Percentiles rank a stretch among this genome's conserved stretches.
These are phyloP conservation scores for Alternaria solani DNA, from an alignment of 2,329 filamentous ascomycete genomes.

Conservation along the genomic window DNA sequence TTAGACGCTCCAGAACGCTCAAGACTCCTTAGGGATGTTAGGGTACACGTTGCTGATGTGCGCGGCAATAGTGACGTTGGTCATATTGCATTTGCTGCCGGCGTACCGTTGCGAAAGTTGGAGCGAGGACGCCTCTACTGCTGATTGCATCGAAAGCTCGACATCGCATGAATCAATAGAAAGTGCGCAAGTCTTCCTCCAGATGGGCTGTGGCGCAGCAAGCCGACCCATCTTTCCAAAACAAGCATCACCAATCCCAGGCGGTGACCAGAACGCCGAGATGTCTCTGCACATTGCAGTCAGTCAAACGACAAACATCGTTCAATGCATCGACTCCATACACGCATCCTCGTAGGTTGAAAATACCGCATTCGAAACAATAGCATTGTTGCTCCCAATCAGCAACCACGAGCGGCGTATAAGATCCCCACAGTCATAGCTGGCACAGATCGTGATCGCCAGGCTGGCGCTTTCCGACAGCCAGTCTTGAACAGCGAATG, in stretches of 20 bases:
- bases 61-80: constrained; percentile 38
- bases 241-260: not conserved
- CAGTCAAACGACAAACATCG: not conserved
- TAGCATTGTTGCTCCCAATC: not conserved
- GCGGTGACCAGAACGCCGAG: not conserved
- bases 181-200: no score
- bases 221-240: not conserved
- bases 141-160: no score
- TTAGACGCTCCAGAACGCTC: constrained; percentile 47
- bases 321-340: not conserved
- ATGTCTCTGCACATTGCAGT: not conserved
- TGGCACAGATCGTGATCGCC: constrained; percentile 5
- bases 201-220: not conserved
- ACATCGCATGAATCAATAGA: no score
- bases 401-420: not conserved
- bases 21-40: constrained; percentile 42
- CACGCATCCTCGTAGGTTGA: not conserved
- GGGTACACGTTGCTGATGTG: constrained; percentile 45
- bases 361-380: not conserved
- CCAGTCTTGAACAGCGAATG: not conserved
- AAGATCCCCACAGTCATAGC: not conserved
- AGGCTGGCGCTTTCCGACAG: constrained; percentile 7
- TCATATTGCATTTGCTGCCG: constrained; percentile 49
- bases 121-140: constrained; percentile 39
- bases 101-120: constrained; percentile 36